Percentiles rank a stretch among this genome's conserved stretches.
Conservation (phyloP, 192 early-diverging fungal species). For the Podila clonocystis region DNA sequence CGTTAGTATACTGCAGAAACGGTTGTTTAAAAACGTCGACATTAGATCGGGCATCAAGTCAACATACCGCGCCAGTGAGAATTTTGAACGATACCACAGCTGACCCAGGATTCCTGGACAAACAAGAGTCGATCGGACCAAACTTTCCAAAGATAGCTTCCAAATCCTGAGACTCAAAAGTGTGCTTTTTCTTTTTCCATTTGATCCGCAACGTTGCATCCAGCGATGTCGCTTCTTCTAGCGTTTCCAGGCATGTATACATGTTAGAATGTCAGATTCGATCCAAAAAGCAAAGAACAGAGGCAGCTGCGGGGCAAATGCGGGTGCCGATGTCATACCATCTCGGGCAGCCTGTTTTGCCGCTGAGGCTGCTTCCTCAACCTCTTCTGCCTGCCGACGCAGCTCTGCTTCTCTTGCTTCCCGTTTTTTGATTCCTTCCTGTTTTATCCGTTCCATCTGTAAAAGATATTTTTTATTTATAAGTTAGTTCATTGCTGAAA, state of each 20-base stretch:
- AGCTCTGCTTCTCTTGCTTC: constrained; percentile 31
- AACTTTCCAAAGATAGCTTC: constrained; percentile 40
- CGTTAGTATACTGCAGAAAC: not conserved
- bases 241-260: not conserved
- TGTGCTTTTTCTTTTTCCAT: constrained; percentile 60
- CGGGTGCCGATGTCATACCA: constrained; percentile 6
- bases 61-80: constrained; percentile 58
- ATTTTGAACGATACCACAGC: constrained; percentile 57
- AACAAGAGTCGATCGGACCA: constrained; percentile 55
- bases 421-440: constrained; percentile 23
- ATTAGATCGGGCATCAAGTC: not conserved
- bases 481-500: not conserved
- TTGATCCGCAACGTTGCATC: constrained; percentile 59
- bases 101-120: constrained; percentile 52
- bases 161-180: constrained; percentile 45
- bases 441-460: constrained; percentile 34
- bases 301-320: not conserved
- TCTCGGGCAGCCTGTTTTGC: constrained; percentile 15
- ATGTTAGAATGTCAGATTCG: no score
- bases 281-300: not conserved
- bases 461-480: not conserved
- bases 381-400: constrained; percentile 22
- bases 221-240: constrained; percentile 47
- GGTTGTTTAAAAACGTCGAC: not conserved
- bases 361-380: constrained; percentile 12